Evolutionary conservation across 805 yeast genomes (phyloP).

Genomic region (Tetrapisispora taiwanensis): DNA sequence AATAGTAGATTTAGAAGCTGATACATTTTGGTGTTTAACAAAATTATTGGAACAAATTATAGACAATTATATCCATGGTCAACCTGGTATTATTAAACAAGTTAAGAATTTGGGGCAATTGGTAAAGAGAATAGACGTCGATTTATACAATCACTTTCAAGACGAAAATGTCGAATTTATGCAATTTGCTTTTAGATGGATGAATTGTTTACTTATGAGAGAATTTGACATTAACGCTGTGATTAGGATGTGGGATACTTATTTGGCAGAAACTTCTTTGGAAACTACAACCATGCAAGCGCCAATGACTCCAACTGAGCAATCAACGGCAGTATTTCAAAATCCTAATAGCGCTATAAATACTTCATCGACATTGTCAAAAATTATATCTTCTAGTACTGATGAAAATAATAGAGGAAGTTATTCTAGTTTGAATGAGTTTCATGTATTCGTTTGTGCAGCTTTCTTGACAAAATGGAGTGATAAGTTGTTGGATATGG

Average conservation of each 20-base stretch:
- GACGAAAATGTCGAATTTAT: constrained; percentile 83
- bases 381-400: constrained; percentile 7
- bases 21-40: constrained; percentile 93
- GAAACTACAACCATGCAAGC: constrained; percentile 16
- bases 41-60: constrained; percentile 88
- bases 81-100: constrained; percentile 92
- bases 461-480: constrained; percentile 90
- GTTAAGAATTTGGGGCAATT: constrained; percentile 70
- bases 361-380: constrained; percentile 4
- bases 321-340: constrained; percentile 11
- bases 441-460: constrained; percentile 95
- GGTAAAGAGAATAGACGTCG: constrained; percentile 69
- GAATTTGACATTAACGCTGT: constrained; percentile 71
- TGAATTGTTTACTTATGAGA: constrained; percentile 95
- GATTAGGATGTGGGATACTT: constrained; percentile 97
- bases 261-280: constrained; percentile 56
- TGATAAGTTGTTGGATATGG: constrained; percentile 66
- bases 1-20: constrained; percentile 74
- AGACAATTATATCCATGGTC: constrained; percentile 95
- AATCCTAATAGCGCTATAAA: constrained; percentile 8
- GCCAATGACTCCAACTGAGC: constrained; percentile 18
- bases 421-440: constrained; percentile 49
- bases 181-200: constrained; percentile 96
- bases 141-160: constrained; percentile 63
- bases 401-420: constrained; percentile 13